Evolutionary conservation across 2,329 filamentous ascomycete genomes (phyloP).

Genomic region (Biscogniauxia mediterranea): DNA sequence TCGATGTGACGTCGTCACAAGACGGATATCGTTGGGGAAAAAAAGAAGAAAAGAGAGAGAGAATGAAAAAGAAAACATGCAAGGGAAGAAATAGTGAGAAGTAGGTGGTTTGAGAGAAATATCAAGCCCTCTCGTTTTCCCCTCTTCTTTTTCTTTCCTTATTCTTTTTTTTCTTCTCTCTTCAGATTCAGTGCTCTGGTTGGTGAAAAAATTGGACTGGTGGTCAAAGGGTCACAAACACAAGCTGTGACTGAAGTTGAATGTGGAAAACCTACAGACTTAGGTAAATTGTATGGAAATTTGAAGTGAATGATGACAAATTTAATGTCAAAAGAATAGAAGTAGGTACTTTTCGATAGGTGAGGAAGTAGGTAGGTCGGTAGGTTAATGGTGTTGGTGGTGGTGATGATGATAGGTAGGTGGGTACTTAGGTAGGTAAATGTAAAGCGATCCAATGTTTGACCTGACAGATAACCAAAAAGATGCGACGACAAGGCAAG

Average conservation of each 20-base stretch:
- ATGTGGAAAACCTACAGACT: no score
- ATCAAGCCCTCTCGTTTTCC: not conserved
- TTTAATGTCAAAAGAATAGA: no score
- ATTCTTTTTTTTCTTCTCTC: no score
- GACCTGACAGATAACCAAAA: not conserved
- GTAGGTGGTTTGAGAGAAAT: not conserved
- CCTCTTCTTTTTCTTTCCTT: not conserved
- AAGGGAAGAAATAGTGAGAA: not conserved
- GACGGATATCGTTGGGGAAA: not conserved
- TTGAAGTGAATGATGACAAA: no score
- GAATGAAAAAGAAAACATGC: slow-evolving; percentile 3
- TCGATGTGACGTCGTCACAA: not conserved
- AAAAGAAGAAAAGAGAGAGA: slow-evolving; percentile 5
- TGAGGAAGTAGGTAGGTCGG: no score
- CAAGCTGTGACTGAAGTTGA: no score
- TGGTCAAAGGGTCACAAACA: no score
- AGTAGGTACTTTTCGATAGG: no score
- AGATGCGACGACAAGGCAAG: slow-evolving; percentile 5
- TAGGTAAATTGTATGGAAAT: no score
- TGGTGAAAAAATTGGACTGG: no score
- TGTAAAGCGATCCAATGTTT: slow-evolving; percentile 7
- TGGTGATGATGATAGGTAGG: not conserved
- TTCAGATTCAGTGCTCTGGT: no score
- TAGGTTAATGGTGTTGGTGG: no score
- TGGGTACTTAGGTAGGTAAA: not conserved